These are phyloP conservation scores for Umbilicaria muhlenbergii DNA, from an alignment of 495 filamentous ascomycete species.

Conservation along the genomic window DNA sequence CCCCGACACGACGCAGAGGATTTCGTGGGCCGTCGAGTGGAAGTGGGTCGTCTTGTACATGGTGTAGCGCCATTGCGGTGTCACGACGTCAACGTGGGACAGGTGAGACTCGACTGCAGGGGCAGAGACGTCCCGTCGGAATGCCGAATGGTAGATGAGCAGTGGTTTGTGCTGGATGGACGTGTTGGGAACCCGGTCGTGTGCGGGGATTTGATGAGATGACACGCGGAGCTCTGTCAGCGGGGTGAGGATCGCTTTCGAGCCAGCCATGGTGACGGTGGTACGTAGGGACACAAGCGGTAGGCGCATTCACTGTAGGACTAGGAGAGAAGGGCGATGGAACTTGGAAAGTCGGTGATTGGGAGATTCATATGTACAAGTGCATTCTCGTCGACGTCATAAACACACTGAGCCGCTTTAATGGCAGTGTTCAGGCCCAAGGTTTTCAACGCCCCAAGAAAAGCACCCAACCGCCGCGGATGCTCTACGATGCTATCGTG, in stretches of 20 bases:
- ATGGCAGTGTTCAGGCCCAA: too few species aligned
- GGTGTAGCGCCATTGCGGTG: constrained; percentile 49
- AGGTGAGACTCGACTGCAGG: constrained; percentile 39
- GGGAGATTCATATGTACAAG: too few species aligned
- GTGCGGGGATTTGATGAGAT: constrained; percentile 40
- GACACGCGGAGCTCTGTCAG: constrained; percentile 35
- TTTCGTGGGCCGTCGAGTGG: constrained; percentile 51
- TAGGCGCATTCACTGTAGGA: too few species aligned
- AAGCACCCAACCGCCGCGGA: too few species aligned
- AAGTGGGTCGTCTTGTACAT: constrained; percentile 53
- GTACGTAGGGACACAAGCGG: too few species aligned
- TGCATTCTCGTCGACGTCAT: too few species aligned
- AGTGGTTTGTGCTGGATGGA: constrained; percentile 47
- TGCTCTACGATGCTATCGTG: too few species aligned
- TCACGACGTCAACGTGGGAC: constrained; percentile 31
- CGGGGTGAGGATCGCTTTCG: constrained; percentile 20
- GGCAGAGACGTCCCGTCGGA: constrained; percentile 25
- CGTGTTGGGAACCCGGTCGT: constrained; percentile 45
- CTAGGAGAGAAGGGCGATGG: too few species aligned
- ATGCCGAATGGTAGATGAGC: constrained; percentile 42
- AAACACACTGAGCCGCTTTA: too few species aligned
- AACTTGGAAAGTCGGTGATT: too few species aligned
- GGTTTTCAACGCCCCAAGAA: too few species aligned
- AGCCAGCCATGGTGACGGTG: neutral
- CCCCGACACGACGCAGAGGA: constrained; percentile 42